These are phyloP conservation scores for Chlorella ohadii DNA, from an alignment of 139 green algal genomes.

Conservation along the genomic window DNA sequence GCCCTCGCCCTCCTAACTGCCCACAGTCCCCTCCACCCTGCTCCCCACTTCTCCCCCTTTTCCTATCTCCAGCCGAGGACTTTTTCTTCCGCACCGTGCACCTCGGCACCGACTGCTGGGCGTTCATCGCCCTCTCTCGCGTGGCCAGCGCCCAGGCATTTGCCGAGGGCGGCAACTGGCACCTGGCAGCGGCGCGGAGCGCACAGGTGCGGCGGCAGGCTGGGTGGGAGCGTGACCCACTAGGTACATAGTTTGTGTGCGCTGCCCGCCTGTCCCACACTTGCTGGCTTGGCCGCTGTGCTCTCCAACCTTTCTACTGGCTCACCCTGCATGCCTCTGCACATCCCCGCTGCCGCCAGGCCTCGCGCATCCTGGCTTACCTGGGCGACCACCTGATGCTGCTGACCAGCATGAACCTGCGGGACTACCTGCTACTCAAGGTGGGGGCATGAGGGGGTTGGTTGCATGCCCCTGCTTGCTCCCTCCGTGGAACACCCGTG, in stretches of 20 bases:
- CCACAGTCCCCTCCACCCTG: not conserved
- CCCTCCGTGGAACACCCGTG: no score
- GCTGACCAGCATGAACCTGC: constrained; percentile 64
- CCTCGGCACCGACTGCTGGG: constrained; percentile 64
- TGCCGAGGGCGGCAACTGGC: constrained; percentile 20
- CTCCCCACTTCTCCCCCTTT: not conserved
- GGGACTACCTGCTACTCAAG: constrained; percentile 65
- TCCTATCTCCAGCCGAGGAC: constrained; percentile 50
- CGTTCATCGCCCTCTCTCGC: constrained; percentile 40
- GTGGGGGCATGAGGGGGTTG: no score
- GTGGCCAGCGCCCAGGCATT: constrained; percentile 1
- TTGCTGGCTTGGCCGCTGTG: no score
- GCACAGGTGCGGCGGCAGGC: constrained; percentile 48
- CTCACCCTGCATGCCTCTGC: no score
- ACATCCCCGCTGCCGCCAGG: constrained; percentile 26
- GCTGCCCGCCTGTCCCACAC: no score
- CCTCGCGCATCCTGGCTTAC: constrained; percentile 54
- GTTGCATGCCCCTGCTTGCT: no score
- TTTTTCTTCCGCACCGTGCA: constrained; percentile 68
- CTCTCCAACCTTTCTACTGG: no score
- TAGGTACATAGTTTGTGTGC: no score
- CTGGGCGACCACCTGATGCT: constrained; percentile 58
- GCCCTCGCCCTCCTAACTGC: no score
- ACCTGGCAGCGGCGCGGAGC: constrained; percentile 44
- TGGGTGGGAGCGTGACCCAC: not conserved